These are phyloP conservation scores for Mollisia scopiformis DNA, from an alignment of 2,329 filamentous ascomycete genomes.

Conservation along the genomic window DNA sequence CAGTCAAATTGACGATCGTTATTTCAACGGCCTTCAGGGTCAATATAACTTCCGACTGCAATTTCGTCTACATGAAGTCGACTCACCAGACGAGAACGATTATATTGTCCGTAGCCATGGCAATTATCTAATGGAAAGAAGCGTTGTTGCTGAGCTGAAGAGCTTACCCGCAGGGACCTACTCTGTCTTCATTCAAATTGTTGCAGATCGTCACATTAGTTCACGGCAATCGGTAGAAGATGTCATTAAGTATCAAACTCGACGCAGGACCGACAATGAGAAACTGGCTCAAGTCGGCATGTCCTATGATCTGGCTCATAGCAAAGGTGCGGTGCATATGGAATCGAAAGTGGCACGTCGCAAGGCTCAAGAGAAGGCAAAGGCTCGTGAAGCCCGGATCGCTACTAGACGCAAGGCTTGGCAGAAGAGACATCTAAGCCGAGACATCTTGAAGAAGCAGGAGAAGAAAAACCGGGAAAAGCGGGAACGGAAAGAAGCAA, in stretches of 20 bases:
- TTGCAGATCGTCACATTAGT: conserved; percentile 49
- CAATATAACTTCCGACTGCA: conserved; percentile 56
- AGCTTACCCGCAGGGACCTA: conserved; percentile 60
- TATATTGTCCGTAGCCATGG: conserved; percentile 63
- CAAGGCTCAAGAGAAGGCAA: conserved; percentile 27
- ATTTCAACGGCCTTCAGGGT: conserved; percentile 63
- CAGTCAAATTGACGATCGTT: conserved; percentile 63
- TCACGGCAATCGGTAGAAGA: conserved; percentile 55
- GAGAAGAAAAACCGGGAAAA: conserved; percentile 45
- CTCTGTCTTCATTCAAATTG: conserved; percentile 58
- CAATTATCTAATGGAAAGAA: conserved; percentile 60
- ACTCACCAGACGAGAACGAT: conserved; percentile 55
- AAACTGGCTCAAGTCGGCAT: conserved; percentile 61
- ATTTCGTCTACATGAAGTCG: conserved; percentile 52
- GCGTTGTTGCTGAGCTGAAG: conserved; percentile 60
- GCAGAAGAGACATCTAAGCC: conserved; percentile 48
- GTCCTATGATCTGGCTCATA: conserved; percentile 63
- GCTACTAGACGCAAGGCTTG: conserved; percentile 50
- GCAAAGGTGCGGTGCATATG: conserved; percentile 56
- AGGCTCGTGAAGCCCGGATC: conserved; percentile 44
- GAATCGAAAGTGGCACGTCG: conserved; percentile 51
- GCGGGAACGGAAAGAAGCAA: conserved; percentile 40
- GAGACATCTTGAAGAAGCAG: conserved; percentile 43
- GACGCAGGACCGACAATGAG: conserved; percentile 53
- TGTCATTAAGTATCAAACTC: conserved; percentile 56